Evolutionary conservation across 805 yeast genomes (phyloP), one percentile per base, ranked within the genome.

Genomic region (Saccharomycopsis amapae): DNA sequence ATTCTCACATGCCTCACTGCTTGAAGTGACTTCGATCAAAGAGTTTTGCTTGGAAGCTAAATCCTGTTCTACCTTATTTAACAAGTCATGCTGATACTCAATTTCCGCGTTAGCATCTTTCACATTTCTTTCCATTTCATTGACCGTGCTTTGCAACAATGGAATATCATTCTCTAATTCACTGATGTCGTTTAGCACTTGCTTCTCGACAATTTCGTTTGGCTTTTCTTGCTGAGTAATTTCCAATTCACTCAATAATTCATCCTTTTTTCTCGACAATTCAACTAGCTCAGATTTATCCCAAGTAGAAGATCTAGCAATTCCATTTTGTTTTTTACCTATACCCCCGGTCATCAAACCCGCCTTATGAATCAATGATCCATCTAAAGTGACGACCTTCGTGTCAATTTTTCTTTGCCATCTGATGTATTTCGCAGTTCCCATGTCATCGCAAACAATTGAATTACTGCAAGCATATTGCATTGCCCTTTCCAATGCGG

Each of bases 271-370:
- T 22, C 64, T 68, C 46, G 65, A 71, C 53, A 88, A 66, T 19
- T 69, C 65, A 42, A 71, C 73, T 53, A 75, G 73, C 54, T 81
- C 85, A 36, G 75, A 72, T 56, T 82, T 86, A 59, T 80, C 87
- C 95, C 95, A 86, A 52, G 75, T 71, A 46, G 65, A 12, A 52
- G 10, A 71, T 68, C n/a, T 69, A 10, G 39, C 47, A 24, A 13
- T 13, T 17, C 39, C 40, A 5, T 26, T 62, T 18, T 54, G 58
- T 33, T 68, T 68, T n/a, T 69, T 68, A 4, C 77, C 69, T 24
- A 70, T 65, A 53, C 97, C 97, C 60, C 97, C 97, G 6, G 97
- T 83, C 95, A 93, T 86, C 31, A 88, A 69, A 5, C 96, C 96
- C 3, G 90, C 80, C 56, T 78, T 79, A 58, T 86, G 87, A 39